These are phyloP conservation scores for Ganoderma sp. DNA, from an alignment of 1,284 basidiomycete genomes.

Conservation along the genomic window DNA sequence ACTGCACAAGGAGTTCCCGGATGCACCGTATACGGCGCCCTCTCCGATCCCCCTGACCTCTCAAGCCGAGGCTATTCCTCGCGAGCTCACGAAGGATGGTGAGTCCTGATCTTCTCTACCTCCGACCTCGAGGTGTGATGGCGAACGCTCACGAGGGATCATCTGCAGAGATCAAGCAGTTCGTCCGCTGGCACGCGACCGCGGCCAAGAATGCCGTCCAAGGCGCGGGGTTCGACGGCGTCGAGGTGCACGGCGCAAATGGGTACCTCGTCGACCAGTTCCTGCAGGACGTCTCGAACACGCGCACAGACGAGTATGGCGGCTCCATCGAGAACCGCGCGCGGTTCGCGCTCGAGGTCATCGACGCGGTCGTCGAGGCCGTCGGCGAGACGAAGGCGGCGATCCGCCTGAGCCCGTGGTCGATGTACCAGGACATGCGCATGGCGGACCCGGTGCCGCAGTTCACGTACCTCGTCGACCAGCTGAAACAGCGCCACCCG, in stretches of 20 bases:
- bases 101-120: not conserved
- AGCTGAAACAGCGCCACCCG: conserved; percentile 49
- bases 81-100: conserved; percentile 8
- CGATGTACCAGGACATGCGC: conserved; percentile 22
- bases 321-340: conserved; percentile 59
- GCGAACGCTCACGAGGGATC: not conserved
- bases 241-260: conserved; percentile 41
- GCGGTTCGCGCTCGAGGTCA: conserved; percentile 54
- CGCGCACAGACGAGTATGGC: conserved; percentile 64
- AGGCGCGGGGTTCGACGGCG: conserved; percentile 54
- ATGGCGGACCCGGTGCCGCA: conserved; percentile 55
- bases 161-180: not conserved
- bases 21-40: not conserved
- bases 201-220: conserved; percentile 51
- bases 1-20: not conserved
- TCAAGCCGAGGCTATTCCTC: not conserved
- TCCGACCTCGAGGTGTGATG: no score
- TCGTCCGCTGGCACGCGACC: conserved; percentile 42
- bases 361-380: conserved; percentile 49
- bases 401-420: conserved; percentile 42
- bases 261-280: conserved; percentile 52
- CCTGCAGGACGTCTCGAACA: conserved; percentile 52
- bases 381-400: conserved; percentile 49
- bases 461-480: conserved; percentile 46
- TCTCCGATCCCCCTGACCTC: not conserved